Conservation (phyloP, 129 eudicot species). For the Glebionis coronaria region DNA sequence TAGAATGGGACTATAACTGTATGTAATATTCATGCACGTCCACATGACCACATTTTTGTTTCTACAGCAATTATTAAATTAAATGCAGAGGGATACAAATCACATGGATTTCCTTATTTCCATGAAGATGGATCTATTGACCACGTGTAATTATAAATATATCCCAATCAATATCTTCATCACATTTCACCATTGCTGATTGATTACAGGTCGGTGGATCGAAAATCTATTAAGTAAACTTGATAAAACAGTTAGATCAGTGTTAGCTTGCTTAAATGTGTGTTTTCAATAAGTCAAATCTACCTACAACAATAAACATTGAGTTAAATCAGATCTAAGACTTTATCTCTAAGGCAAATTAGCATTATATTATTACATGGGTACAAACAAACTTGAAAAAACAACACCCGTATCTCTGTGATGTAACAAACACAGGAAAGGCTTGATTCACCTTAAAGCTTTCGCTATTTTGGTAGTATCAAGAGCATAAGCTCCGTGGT, state of each 20-base stretch:
- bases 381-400: background rate
- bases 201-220: slow-evolving; percentile 17
- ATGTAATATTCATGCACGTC: slow-evolving; percentile 23
- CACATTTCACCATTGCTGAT: background rate
- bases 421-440: background rate
- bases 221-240: background rate
- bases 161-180: background rate
- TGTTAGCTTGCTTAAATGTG: slow-evolving; percentile 14
- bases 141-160: slow-evolving; percentile 3
- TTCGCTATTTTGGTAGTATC: background rate
- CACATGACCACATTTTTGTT: slow-evolving; percentile 20
- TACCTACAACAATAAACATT: slow-evolving; percentile 7
- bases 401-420: background rate
- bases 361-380: background rate
- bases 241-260: slow-evolving; percentile 5
- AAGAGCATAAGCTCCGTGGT: background rate
- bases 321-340: background rate
- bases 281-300: slow-evolving; percentile 5
- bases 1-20: slow-evolving; percentile 40
- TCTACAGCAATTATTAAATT: background rate
- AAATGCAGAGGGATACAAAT: slow-evolving; percentile 13
- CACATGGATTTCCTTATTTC: slow-evolving; percentile 19
- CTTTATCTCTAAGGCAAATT: background rate
- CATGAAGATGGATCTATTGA: slow-evolving; percentile 16
- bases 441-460: background rate